These are phyloP conservation scores for Lepidium campestre DNA, from an alignment of 441 rosid genomes.

Conservation along the genomic window DNA sequence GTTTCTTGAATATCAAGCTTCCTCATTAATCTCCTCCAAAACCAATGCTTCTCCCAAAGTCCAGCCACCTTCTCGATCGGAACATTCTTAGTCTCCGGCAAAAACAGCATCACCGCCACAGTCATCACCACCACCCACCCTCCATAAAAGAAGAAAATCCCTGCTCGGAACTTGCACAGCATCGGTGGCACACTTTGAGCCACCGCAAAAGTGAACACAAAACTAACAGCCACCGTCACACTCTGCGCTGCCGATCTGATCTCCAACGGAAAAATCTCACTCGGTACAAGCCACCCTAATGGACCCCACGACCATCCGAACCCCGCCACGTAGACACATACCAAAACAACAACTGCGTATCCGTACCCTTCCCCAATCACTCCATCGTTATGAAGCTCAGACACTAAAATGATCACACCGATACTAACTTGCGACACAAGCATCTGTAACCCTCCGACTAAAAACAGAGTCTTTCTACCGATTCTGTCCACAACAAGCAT, in stretches of 20 bases:
- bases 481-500: constrained; percentile 40
- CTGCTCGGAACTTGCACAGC: constrained; percentile 43
- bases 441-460: constrained; percentile 47
- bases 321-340: constrained; percentile 49
- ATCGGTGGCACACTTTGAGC: constrained; percentile 47
- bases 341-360: constrained; percentile 31
- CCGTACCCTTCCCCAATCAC: constrained; percentile 23
- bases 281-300: constrained; percentile 55
- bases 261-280: constrained; percentile 51
- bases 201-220: constrained; percentile 44
- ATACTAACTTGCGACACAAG: constrained; percentile 38
- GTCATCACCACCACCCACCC: constrained; percentile 55
- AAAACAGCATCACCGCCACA: constrained; percentile 31
- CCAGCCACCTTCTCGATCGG: constrained; percentile 49
- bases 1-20: constrained; percentile 11
- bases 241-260: constrained; percentile 55
- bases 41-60: constrained; percentile 59
- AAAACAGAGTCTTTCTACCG: constrained; percentile 36
- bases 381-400: constrained; percentile 36
- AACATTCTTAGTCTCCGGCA: constrained; percentile 60
- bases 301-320: constrained; percentile 79
- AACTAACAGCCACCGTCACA: constrained; percentile 44
- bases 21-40: constrained; percentile 39
- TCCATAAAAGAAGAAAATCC: constrained; percentile 51
- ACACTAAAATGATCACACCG: constrained; percentile 38